Base-by-base conservation (phyloP, 2,329 filamentous ascomycete species). In the Orbilia quercus region DNA sequence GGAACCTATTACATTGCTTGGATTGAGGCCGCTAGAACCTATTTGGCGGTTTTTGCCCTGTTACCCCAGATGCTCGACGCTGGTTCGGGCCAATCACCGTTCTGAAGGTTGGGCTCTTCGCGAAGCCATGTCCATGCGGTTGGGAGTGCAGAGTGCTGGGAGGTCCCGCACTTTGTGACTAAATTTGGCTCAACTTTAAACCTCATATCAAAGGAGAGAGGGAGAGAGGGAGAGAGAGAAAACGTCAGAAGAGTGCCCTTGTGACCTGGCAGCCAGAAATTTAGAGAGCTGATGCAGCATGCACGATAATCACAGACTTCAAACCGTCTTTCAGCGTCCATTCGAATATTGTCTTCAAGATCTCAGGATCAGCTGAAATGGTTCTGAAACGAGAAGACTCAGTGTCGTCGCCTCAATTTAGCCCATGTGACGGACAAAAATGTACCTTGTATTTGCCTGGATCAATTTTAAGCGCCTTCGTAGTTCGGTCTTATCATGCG, bases 21-120 rank as follows among this genome's bases (percentile, higher is more conserved):
- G 7, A 12, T 4, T 18, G 23, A 34, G 3, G 5, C 34, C 51
- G 34, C 66, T 71, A 64, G 44, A 36, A 23, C 28, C 6, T 23
- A 50, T 71, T 63, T 23, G 66, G 66, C 38, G 50, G 38, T 45
- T 59, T 44, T 58, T 63, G 28, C 66, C 58, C 36, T 63, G 47
- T 58, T 51, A 55, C 54, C 66, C 58, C 58, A 58, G 58, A 22
- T 57, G 57, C 66, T 63, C 45, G 58, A 62, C 57, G 66, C 66
- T 64, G 36, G 31, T 47, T 45, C 44, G 23, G 53, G 28, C 66
- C 57, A 71, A 63, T 63, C 58, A 58, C 16, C 34, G 36, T 31
- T 44, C 36, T 25, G 11, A 28, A 40, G 31, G 18, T 50, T 53
- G 23, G 44, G 40, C 22, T 47, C 58, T 50, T 63, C 55, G 40